Percentiles rank a stretch among this genome's conserved stretches.
Evolutionary conservation across 2,329 filamentous ascomycete species (phyloP).

Genomic region (Fusarium illudens): DNA sequence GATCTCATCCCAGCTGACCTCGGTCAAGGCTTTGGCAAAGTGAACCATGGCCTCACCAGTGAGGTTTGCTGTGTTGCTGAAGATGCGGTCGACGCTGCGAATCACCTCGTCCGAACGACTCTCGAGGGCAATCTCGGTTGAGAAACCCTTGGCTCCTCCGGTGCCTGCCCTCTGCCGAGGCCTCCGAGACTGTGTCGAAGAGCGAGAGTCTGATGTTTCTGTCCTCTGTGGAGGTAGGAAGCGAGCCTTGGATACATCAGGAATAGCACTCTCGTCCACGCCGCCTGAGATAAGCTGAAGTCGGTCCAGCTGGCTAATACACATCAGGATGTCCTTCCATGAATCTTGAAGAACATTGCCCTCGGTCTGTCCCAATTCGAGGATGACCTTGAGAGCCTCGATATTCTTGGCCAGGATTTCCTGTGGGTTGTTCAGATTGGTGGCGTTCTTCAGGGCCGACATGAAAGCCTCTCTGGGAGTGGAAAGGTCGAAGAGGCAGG

Average conservation of each 20-base stretch:
- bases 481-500: constrained; percentile 90
- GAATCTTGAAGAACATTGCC: constrained; percentile 89
- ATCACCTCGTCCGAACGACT: constrained; percentile 93
- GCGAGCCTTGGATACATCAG: constrained; percentile 87
- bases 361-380: constrained; percentile 92
- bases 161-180: constrained; percentile 62
- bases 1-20: constrained; percentile 99
- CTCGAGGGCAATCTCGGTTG: constrained; percentile 86
- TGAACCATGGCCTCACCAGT: constrained; percentile 94
- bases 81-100: constrained; percentile 92
- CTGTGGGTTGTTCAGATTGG: constrained; percentile 93
- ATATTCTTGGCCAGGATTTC: constrained; percentile 97
- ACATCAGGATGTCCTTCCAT: constrained; percentile 95
- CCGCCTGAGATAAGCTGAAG: constrained; percentile 95
- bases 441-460: constrained; percentile 89
- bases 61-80: constrained; percentile 93
- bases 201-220: constrained; percentile 66
- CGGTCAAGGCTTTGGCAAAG: constrained; percentile 89
- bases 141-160: constrained; percentile 69
- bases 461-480: constrained; percentile 97
- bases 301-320: constrained; percentile 93
- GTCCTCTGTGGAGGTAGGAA: constrained; percentile 69
- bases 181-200: constrained; percentile 69
- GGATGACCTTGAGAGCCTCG: constrained; percentile 88
- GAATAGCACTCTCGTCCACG: constrained; percentile 90